Evolutionary conservation across 1,284 basidiomycete species (phyloP), one percentile per base, ranked within the genome.

Genomic region (Malassezia cuniculi): DNA sequence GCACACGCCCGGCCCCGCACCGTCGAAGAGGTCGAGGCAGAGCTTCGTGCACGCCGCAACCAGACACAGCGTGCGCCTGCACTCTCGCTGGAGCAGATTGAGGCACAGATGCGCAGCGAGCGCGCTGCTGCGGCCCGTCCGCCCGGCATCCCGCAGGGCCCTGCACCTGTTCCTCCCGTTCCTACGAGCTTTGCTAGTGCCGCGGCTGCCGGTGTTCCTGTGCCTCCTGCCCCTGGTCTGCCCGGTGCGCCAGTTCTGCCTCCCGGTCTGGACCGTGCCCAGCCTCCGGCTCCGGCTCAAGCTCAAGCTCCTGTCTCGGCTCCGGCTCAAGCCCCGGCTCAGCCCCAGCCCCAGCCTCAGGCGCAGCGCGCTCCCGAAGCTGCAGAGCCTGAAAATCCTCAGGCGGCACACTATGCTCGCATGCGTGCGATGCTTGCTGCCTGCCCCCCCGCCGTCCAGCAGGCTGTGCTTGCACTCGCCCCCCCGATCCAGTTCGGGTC

Each of bases 1-100:
- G 52, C 52, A 52, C 26, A 39, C 45, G 41, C 25, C 48, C 50
- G 33, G 35, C 6, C 27, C 41, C 57, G 59, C 36, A 68, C 57
- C 21, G 49, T 66, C 24, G 67, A 68, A n/a, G 60, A 70, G 31
- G 60, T 69, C 26, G 69, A 70, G 50, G 66, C 69, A 10, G 62
- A 70, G 39, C 52, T 69, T 39, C 58, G 62, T 31, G 54, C 64
- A 20, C 50, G 56, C 31, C 41, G 54, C 27, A 34, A 18, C 24
- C 36, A 39, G 27, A 39, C 47, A 31, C 42, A 36, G 19, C 39
- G 47, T 57, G 34, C 27, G 10, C 22, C 15, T 12, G 28, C 28
- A n/a, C 78, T 81, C 41, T 90, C 85, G 0, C 69, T 95, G 18
- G 83, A 87, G 52, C 86, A 95, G 66, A 84, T 95, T 48, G 90